These are phyloP conservation scores for Spathaspora sp. DNA, from an alignment of 1,139 yeast genomes.

Conservation along the genomic window DNA sequence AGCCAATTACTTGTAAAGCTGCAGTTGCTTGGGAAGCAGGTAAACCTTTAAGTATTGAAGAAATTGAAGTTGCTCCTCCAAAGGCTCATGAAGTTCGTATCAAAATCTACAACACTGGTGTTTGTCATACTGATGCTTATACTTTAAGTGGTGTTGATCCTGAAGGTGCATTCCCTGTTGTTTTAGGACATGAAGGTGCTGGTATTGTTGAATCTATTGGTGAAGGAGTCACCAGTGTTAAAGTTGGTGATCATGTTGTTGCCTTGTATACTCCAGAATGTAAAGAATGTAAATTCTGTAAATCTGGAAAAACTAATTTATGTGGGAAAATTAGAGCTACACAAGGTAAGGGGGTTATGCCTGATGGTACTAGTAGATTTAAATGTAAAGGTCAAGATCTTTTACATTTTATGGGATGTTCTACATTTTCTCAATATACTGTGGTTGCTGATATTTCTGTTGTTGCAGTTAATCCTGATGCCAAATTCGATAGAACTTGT, in stretches of 20 bases:
- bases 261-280: conserved; percentile 97
- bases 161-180: conserved; percentile 91
- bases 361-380: conserved; percentile 93
- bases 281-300: conserved; percentile 91
- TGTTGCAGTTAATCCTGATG: conserved; percentile 83
- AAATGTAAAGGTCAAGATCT: conserved; percentile 78
- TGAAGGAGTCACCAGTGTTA: conserved; percentile 85
- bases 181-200: conserved; percentile 97
- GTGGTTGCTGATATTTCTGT: conserved; percentile 98
- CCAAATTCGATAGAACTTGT: conserved; percentile 85
- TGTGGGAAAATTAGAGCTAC: conserved; percentile 84
- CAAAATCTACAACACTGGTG: conserved; percentile 84
- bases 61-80: conserved; percentile 88
- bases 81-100: conserved; percentile 96
- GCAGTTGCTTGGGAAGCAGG: conserved; percentile 98
- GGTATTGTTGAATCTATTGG: conserved; percentile 93
- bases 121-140: conserved; percentile 98
- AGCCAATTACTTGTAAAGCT: conserved; percentile 87
- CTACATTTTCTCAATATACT: conserved; percentile 94
- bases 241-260: conserved; percentile 85
- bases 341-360: conserved; percentile 41
- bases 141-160: conserved; percentile 94
- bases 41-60: conserved; percentile 82
- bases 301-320: conserved; percentile 91
- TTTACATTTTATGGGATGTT: conserved; percentile 95